Evolutionary conservation across 2,329 filamentous ascomycete species (phyloP).

Genomic region (Aspergillus novofumigatus): DNA sequence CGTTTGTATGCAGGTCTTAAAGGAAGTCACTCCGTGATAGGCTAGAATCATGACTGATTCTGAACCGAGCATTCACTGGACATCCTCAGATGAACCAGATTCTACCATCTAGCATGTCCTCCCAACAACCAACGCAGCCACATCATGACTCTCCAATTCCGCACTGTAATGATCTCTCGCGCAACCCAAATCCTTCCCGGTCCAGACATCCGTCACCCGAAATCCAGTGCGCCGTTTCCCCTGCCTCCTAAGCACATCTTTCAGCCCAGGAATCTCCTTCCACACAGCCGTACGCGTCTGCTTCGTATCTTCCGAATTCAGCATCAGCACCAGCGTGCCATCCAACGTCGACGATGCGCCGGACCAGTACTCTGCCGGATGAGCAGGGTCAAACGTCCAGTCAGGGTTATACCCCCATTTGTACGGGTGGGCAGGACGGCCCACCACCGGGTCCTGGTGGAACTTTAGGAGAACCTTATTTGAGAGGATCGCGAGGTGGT

Average conservation of each 20-base stretch:
- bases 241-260: neutral
- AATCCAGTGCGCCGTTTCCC: constrained; percentile 8
- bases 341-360: constrained; percentile 25
- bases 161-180: constrained; percentile 20
- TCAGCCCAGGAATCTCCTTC: constrained; percentile 29
- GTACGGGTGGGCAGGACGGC: constrained; percentile 42
- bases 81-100: neutral
- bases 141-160: constrained; percentile 27
- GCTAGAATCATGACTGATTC: neutral
- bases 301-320: constrained; percentile 24
- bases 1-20: neutral
- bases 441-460: constrained; percentile 46
- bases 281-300: constrained; percentile 24
- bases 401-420: constrained; percentile 35
- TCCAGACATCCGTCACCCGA: constrained; percentile 27
- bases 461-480: constrained; percentile 41
- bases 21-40: neutral
- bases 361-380: constrained; percentile 36
- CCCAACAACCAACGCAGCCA: constrained; percentile 27
- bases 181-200: constrained; percentile 28
- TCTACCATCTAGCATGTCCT: constrained; percentile 2
- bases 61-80: neutral
- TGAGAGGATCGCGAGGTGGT: constrained; percentile 40
- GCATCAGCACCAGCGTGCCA: constrained; percentile 29
- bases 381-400: constrained; percentile 29